phyloP scores from a whole-genome alignment of 192 early-diverging fungal genomes.

The Geosiphon pyriformis region DNA sequence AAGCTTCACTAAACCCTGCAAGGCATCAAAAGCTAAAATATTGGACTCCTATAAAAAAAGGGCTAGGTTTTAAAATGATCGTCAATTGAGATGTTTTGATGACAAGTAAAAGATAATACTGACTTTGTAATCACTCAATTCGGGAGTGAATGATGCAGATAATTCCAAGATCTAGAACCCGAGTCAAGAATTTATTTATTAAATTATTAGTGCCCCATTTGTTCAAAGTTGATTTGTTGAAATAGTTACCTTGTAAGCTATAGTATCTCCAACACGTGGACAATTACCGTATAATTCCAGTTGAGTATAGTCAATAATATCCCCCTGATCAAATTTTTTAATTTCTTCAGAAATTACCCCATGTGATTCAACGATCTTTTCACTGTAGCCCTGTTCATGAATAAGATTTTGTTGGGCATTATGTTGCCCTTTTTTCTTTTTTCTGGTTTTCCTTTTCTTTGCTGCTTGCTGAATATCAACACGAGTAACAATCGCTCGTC shows the following conservation, averaged over 20 bases:
- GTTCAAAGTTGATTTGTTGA: too few species aligned
- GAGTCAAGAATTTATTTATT: too few species aligned
- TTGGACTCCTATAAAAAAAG: neutral
- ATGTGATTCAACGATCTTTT: neutral
- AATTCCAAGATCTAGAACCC: neutral
- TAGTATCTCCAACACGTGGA: neutral
- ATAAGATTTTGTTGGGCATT: neutral
- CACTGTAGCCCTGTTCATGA: neutral
- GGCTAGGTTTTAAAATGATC: too few species aligned
- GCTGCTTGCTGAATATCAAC: neutral
- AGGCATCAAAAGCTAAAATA: neutral
- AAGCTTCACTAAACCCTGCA: neutral
- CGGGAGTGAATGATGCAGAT: neutral
- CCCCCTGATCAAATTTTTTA: neutral
- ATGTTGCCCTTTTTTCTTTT: neutral
- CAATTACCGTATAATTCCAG: constrained; percentile 1
- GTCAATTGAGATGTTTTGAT: too few species aligned
- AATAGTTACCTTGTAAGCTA: constrained; percentile 14
- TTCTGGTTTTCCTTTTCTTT: neutral
- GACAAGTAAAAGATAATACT: too few species aligned
- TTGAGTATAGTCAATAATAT: neutral
- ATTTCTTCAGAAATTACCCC: neutral
- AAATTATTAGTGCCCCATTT: too few species aligned
- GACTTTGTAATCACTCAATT: neutral
- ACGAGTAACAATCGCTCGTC: neutral